Conservation (phyloP, 2,329 filamentous ascomycete genomes). For the Claviceps spartinae region DNA sequence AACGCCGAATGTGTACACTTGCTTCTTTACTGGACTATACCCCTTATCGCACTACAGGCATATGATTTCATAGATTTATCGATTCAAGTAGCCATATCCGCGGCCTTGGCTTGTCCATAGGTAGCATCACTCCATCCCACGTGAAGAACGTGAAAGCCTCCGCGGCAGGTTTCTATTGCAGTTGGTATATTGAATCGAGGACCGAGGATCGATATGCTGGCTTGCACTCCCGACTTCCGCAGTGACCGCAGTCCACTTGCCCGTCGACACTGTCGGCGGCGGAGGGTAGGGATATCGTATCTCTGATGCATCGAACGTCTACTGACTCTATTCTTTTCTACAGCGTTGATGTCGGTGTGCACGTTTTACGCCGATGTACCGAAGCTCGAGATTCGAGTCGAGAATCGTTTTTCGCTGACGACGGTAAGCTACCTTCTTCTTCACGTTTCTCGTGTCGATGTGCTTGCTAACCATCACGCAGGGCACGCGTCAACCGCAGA, state of each 20-base stretch:
- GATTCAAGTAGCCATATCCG: not conserved
- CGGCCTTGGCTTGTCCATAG: too few relatives aligned
- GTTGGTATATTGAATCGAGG: too few relatives aligned
- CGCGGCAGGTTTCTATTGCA: too few relatives aligned
- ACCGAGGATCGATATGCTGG: too few relatives aligned
- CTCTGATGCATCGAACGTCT: slow-evolving; percentile 5
- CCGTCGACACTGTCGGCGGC: too few relatives aligned
- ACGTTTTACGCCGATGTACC: slow-evolving; percentile 11
- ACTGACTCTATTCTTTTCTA: slow-evolving; percentile 28
- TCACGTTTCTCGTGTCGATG: not conserved
- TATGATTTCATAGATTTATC: not conserved
- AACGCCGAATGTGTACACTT: not conserved
- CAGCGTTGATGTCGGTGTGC: slow-evolving; percentile 30
- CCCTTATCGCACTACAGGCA: not conserved
- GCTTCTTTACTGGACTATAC: not conserved
- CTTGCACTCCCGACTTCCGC: too few relatives aligned
- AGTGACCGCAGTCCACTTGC: too few relatives aligned
- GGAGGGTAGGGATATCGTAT: too few relatives aligned
- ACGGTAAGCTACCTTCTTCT: not conserved
- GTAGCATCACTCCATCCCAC: too few relatives aligned
- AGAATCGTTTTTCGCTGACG: not conserved
- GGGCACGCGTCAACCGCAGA: too few relatives aligned
- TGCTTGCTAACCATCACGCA: not conserved
- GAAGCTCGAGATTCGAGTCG: not conserved
- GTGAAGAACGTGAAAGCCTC: too few relatives aligned